Conservation (phyloP, 1,284 basidiomycete species). For the Waitea zeae region DNA sequence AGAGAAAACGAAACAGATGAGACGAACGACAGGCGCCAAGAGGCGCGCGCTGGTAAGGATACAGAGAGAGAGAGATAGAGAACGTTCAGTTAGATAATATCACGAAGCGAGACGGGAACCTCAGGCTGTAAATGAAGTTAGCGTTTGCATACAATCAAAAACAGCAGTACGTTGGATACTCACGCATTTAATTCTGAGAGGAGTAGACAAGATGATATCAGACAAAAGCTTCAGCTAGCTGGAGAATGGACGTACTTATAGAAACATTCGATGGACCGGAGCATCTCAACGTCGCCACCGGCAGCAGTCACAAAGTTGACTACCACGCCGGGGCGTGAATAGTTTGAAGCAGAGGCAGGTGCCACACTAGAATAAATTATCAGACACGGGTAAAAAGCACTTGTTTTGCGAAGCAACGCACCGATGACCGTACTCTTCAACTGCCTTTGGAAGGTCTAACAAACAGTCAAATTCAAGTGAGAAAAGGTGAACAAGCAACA, state of each 20-base stretch:
- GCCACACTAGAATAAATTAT: conserved; percentile 35
- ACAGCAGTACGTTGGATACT: conserved; percentile 15
- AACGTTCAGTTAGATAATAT: conserved; percentile 54
- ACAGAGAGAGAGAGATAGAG: no score
- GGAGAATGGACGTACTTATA: conserved; percentile 48
- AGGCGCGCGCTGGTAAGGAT: no score
- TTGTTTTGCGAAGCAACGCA: conserved; percentile 15
- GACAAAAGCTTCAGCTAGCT: no score
- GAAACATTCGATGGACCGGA: conserved; percentile 93
- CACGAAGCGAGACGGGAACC: conserved; percentile 74
- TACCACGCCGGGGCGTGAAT: conserved; percentile 73
- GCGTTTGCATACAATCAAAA: conserved; percentile 3
- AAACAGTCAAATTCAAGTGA: conserved; percentile 14
- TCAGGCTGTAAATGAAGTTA: conserved; percentile 39
- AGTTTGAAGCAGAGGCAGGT: conserved; percentile 65
- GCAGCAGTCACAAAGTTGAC: conserved; percentile 94
- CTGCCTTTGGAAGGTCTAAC: conserved; percentile 89
- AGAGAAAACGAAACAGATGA: no score
- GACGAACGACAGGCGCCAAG: no score
- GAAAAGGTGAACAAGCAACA: background rate
- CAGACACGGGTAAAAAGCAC: background rate
- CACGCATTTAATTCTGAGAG: conserved; percentile 89
- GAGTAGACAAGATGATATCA: conserved; percentile 15
- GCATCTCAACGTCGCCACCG: conserved; percentile 94
- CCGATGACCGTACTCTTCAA: conserved; percentile 92